A percentile compares a stretch with the other conserved stretches of the same genome.
Evolutionary conservation across 176 grass and related monocot species (phyloP).

Genomic region (Oropetium thomaeum): DNA sequence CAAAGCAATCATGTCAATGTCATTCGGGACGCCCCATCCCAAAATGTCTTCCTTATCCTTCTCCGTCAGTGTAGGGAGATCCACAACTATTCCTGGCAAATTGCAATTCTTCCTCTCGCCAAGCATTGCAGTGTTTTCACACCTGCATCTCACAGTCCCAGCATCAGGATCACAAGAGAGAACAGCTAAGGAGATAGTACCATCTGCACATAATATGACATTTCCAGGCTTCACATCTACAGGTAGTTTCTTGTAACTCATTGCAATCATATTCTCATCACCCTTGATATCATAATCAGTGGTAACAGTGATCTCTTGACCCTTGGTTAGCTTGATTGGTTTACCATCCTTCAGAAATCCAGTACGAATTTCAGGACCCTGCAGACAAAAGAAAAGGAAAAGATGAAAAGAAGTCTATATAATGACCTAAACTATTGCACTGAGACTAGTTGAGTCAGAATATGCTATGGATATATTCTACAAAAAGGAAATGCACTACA

Average conservation of each 20-base stretch:
- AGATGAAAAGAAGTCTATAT: not conserved
- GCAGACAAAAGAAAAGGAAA: not conserved
- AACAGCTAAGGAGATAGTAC: slow-evolving; percentile 77
- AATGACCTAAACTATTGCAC: not conserved
- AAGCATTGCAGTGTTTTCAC: slow-evolving; percentile 80
- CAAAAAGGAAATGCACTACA: not conserved
- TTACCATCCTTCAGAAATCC: slow-evolving; percentile 91
- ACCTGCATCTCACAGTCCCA: slow-evolving; percentile 83
- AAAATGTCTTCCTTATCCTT: slow-evolving; percentile 92
- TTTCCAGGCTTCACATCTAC: slow-evolving; percentile 82
- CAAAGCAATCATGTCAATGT: slow-evolving; percentile 88
- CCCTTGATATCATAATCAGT: slow-evolving; percentile 92
- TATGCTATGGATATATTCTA: not conserved
- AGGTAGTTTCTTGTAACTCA: slow-evolving; percentile 98
- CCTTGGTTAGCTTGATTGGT: slow-evolving; percentile 79
- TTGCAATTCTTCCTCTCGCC: slow-evolving; percentile 96
- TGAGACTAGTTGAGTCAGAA: not conserved
- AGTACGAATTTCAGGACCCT: slow-evolving; percentile 95
- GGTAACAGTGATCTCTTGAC: slow-evolving; percentile 75
- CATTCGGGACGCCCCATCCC: slow-evolving; percentile 81
- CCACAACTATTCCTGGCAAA: slow-evolving; percentile 83
- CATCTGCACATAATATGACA: slow-evolving; percentile 81
- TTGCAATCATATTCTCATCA: slow-evolving; percentile 66
- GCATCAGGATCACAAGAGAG: slow-evolving; percentile 72
- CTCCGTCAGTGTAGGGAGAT: slow-evolving; percentile 82